Base-by-base conservation (phyloP, 202 grass and related monocot species). In the Setaria italica region DNA sequence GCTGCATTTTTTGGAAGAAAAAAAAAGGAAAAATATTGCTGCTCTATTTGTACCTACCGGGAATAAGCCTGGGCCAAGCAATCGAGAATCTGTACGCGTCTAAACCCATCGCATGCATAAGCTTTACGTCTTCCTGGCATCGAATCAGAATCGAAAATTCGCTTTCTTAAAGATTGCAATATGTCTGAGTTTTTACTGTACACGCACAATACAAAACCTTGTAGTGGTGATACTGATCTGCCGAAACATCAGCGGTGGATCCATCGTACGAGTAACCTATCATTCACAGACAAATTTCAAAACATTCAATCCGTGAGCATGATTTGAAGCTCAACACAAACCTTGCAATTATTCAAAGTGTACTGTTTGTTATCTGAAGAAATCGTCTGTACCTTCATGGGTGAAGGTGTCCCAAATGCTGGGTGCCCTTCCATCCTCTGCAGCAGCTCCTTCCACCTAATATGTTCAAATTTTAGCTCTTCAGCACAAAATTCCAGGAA, bases 1-100 rank as follows among this genome's bases (percentile, higher is more conserved):
- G 5, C 30, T 39, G 47, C 11, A 53, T 35, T 37, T 17, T 48
- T 47, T 9, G 10, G 17, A 25, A 25, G 25, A 25, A 25, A 25
- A 25, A 25, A 25, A 50, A 6, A 63, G 43, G 11, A 39, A 45
- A 84, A 41, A 39, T 13, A 32, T 48, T 19, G 80, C 15, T 25
- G 11, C 43, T 50, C 3, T n/a, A 17, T 1, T 20, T 54, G 14
- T 37, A 80, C 39, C 29, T 81, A 92, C 95, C 85, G 15, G 88
- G 95, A 66, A 97, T 85, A 48, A 94, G 87, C 67, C 90, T 76
- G 4, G 90, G 37, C 92, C 95, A 97, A 4, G 89, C 74, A 41
- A 97, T 93, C n/a, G 95, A 97, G 84, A 97, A 94, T 86, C 92
- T 90, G 74, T 97, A 94, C 0, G 92, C 90, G 53, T 94, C 95